Base-by-base conservation (phyloP, 2,329 filamentous ascomycete species). In the Epichloe typhina region DNA sequence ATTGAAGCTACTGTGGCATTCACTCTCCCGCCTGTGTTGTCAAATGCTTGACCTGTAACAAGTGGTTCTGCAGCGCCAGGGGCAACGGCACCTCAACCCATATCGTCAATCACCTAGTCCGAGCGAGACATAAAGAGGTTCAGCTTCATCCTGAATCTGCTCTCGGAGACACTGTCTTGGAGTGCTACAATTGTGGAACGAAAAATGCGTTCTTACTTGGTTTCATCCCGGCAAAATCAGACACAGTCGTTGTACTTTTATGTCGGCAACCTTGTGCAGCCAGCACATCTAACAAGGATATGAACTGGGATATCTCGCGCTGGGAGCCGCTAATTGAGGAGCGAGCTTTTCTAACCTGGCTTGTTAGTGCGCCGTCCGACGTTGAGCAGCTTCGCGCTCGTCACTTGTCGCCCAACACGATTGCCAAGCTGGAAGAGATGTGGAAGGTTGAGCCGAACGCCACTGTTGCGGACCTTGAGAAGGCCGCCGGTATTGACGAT, bases 101-200 rank as follows among this genome's bases (percentile, higher is more conserved):
- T 66, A 97, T 98, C 60, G 88, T 98, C 71, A 97, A 97, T 67
- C 93, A 98, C 65, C 81, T 98, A 36, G 93, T 98, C 54, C 86
- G 94, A 62, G 91, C 94, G 56, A 86, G 93, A 56, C 93, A 98
- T 74, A 98, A 97, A 75, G 94, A 98, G 72, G 93, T 98, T 49
- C 91, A 96, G 68, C 81, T 98, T 50, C 93, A 98, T 66, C 91
- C 93, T 7, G 83, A 84, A 58, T 97, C 93, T 17, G 84, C 89
- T 7, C 82, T 98, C 11, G 93, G 93, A 56, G 94, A 98, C 65
- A 98, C 93, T 1, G 88, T 94, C 38, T 79, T 98, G 55, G 93
- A 98, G 72, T 98, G 93, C 72, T 98, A 98, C 73, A 97, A 96
- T 70, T 98, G 93, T 68, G 93, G 91, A 45, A 96, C 88, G n/a